Conservation (phyloP, 2,329 filamentous ascomycete genomes). For the Paraphoma sp. region DNA sequence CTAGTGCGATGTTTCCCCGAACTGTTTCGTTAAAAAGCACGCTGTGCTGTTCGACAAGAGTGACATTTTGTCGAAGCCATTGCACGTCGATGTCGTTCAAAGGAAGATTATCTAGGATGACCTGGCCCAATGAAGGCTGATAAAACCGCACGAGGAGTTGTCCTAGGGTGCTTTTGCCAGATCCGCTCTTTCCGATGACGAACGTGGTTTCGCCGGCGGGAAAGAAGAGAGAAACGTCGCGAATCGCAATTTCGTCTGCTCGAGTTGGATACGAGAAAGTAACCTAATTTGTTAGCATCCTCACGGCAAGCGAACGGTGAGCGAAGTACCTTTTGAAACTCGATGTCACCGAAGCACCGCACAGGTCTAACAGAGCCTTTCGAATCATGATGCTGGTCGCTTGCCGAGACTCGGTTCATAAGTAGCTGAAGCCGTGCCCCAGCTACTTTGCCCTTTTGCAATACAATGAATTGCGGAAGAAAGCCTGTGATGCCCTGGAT, state of each 20-base stretch:
- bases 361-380: conserved; percentile 29
- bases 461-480: conserved; percentile 75
- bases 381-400: conserved; percentile 17
- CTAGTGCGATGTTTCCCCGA: conserved; percentile 78
- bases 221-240: conserved; percentile 71
- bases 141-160: conserved; percentile 84
- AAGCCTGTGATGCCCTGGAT: conserved; percentile 77
- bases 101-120: conserved; percentile 71
- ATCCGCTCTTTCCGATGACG: conserved; percentile 85
- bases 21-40: conserved; percentile 83
- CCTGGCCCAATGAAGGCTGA: conserved; percentile 66
- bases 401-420: conserved; percentile 46
- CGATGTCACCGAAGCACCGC: conserved; percentile 69
- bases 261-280: conserved; percentile 82
- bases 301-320: not conserved
- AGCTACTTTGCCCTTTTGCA: conserved; percentile 81
- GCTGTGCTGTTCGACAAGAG: conserved; percentile 82
- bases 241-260: conserved; percentile 65
- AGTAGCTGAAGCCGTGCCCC: conserved; percentile 65
- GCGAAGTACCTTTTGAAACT: conserved; percentile 69
- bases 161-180: conserved; percentile 88
- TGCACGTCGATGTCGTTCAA: conserved; percentile 67
- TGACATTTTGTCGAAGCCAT: conserved; percentile 81
- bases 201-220: conserved; percentile 76
- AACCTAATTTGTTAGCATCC: conserved; percentile 60